A percentile compares a stretch with the other conserved stretches of the same genome.
These are phyloP conservation scores for Barnettozyma hawaiiensis DNA, from an alignment of 1,139 yeast species.

Conservation along the genomic window DNA sequence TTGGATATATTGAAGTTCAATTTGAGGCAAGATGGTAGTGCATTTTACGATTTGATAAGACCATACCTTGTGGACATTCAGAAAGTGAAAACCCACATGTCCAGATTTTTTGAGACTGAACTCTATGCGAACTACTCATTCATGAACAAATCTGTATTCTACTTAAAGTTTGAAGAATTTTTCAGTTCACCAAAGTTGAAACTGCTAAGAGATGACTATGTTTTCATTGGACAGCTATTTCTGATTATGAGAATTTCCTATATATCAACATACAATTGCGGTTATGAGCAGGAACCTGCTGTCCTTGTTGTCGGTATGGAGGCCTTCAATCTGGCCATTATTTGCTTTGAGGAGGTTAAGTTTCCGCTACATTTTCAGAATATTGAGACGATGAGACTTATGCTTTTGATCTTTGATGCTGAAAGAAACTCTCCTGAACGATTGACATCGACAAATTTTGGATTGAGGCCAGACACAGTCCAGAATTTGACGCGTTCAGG, in stretches of 20 bases:
- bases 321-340: slow-evolving; percentile 8
- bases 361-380: slow-evolving; percentile 8
- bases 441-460: neutral
- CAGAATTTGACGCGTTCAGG: slow-evolving; percentile 4
- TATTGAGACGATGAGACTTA: slow-evolving; percentile 8
- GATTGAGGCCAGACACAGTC: slow-evolving; percentile 2
- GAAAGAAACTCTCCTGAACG: slow-evolving; percentile 6
- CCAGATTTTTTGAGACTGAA: slow-evolving; percentile 9
- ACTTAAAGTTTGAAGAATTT: slow-evolving; percentile 1
- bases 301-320: slow-evolving; percentile 4
- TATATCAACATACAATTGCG: slow-evolving; percentile 9
- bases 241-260: slow-evolving; percentile 8
- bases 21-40: slow-evolving; percentile 7
- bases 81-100: neutral
- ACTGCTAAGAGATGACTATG: slow-evolving; percentile 4
- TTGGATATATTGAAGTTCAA: slow-evolving; percentile 9
- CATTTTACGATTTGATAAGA: slow-evolving; percentile 2
- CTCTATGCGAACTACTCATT: slow-evolving; percentile 3
- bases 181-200: slow-evolving; percentile 1
- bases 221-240: slow-evolving; percentile 9
- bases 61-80: slow-evolving; percentile 5
- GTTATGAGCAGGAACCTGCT: slow-evolving; percentile 3
- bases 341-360: slow-evolving; percentile 10
- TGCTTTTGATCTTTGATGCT: slow-evolving; percentile 6
- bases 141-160: slow-evolving; percentile 5